phyloP scores from a whole-genome alignment of 306 rosid species.

The Castanospermum australe region DNA sequence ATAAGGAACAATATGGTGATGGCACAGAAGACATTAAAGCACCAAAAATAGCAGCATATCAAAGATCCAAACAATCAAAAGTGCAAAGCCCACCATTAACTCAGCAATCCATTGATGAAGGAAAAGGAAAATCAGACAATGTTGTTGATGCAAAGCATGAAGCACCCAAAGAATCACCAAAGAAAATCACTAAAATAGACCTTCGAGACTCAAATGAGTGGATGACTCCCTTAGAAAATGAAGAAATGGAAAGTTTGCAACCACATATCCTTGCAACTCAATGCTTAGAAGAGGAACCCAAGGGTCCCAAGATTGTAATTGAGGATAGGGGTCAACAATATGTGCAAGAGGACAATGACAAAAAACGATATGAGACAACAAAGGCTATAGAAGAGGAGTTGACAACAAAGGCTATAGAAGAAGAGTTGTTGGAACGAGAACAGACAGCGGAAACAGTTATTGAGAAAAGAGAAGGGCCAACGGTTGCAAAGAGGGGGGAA shows the following conservation, averaged over 20 bases:
- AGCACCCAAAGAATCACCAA: not conserved
- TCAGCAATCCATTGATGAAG: constrained; percentile 3
- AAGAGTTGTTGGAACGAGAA: constrained; percentile 6
- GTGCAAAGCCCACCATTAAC: not conserved
- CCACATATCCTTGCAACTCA: not conserved
- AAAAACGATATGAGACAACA: constrained; percentile 3
- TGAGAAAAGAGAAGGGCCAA: not conserved
- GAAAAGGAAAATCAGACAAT: constrained; percentile 6
- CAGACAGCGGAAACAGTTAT: not conserved
- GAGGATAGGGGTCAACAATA: constrained; percentile 3
- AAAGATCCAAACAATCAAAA: not conserved
- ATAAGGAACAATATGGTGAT: not conserved
- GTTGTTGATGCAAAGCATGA: not conserved
- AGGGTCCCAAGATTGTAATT: not conserved
- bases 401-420: not conserved
- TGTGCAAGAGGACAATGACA: constrained; percentile 14
- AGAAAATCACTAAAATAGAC: not conserved
- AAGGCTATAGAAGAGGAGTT: constrained; percentile 14
- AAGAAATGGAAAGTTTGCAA: not conserved
- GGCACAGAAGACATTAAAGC: not conserved
- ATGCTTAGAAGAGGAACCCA: not conserved
- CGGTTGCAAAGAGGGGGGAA: constrained; percentile 19
- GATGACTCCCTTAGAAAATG: not conserved
- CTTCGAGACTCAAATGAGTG: not conserved
- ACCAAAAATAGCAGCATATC: not conserved